Base-by-base conservation (phyloP, 2,329 filamentous ascomycete genomes). In the Diaporthe sp. region DNA sequence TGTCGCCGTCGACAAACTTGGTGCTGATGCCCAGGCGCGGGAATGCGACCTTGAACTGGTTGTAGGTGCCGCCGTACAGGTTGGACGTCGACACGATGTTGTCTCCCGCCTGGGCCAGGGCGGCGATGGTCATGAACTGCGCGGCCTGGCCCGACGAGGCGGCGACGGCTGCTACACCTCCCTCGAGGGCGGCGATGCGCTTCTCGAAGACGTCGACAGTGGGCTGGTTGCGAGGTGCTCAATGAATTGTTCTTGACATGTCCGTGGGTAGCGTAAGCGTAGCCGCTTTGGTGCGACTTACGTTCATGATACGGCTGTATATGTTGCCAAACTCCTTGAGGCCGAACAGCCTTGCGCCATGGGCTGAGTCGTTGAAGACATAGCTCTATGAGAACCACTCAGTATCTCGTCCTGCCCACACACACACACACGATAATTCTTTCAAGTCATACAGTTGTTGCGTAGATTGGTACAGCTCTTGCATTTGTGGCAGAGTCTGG, bases 261-360 rank as follows among this genome's bases (percentile, higher is more conserved):
- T 13, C 15, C 8, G 17, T 51, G 39, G 28, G 37, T 19, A n/a
- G 46, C 7, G 34, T 6, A 25, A n/a, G 44, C 10, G 28, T 8
- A 2, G n/a, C 31, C 9, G 13, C 37, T 42, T 49, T n/a, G 17
- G 5, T 75, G 15, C 44, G 19, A 85, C 91, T 82, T 82, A 95
- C 94, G 86, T 98, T 98, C 94, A 94, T 95, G 81, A 99, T 95
- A 78, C 97, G 95, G 84, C 93, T 97, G 90, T 99, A 99, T 84
- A 98, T 98, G 87, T 98, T 98, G 86, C 96, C 97, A 81, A 95
- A 94, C 86, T 98, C 95, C 88, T 98, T 97, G 85, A 99, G 94
- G 83, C 95, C 94, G 83, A 99, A 99, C 57, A 99, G 93, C 84
- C 95, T 93, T 74, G 97, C 97, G 77, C 95, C 97, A 82, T 98